A percentile compares a stretch with the other conserved stretches of the same genome.
Conservation (phyloP, 305 asterid genomes). For the Lippia alba region DNA sequence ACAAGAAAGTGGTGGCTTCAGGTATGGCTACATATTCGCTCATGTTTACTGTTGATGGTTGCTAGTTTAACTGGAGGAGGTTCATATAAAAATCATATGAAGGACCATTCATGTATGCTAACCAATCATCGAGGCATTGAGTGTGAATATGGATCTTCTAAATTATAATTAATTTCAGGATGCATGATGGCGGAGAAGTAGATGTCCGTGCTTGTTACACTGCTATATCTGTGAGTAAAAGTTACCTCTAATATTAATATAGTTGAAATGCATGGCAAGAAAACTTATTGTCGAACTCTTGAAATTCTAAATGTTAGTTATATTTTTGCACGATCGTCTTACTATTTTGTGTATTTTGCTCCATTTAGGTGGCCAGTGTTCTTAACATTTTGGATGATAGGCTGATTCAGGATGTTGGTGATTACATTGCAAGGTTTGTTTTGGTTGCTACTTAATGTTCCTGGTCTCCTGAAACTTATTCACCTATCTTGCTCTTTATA, state of each 20-base stretch:
- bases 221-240: conserved; percentile 84
- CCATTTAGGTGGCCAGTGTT: conserved; percentile 82
- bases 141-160: not conserved
- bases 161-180: conserved; percentile 54
- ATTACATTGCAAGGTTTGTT: conserved; percentile 80
- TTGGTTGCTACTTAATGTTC: conserved; percentile 21
- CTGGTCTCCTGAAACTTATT: conserved; percentile 17
- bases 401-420: conserved; percentile 74
- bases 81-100: conserved; percentile 14
- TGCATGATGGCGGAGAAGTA: conserved; percentile 98
- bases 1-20: conserved; percentile 91
- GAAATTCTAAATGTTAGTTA: not conserved
- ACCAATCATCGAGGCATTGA: conserved; percentile 19
- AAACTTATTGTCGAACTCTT: conserved; percentile 9
- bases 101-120: conserved; percentile 7
- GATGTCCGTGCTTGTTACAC: conserved; percentile 99
- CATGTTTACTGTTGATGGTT: conserved; percentile 21
- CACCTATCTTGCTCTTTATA: conserved; percentile 21
- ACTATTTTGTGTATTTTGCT: conserved; percentile 34
- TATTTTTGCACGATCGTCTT: conserved; percentile 23
- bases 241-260: conserved; percentile 20
- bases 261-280: conserved; percentile 17
- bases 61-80: conserved; percentile 23
- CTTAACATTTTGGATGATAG: conserved; percentile 83
- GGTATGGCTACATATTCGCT: conserved; percentile 50